Evolutionary conservation across 345 rosid species (phyloP).

Genomic region (Bruguiera sexangula): DNA sequence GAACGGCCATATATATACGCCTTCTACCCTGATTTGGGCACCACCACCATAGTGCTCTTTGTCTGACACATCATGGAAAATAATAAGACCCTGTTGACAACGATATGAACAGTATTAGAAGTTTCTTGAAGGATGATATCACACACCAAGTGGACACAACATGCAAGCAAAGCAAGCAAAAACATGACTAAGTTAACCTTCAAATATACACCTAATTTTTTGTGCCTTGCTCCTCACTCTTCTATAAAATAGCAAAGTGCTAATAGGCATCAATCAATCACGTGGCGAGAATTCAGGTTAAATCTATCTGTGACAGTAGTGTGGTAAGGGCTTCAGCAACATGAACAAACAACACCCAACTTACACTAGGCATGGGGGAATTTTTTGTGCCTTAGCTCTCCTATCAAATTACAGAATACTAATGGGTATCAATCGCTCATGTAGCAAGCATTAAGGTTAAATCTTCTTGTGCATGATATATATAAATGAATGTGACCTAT

Average conservation of each 20-base stretch:
- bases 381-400: too few species aligned
- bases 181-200: too few species aligned
- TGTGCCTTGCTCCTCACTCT: too few species aligned
- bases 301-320: neutral
- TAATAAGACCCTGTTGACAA: conserved; percentile 76
- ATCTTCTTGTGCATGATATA: too few species aligned
- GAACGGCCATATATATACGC: conserved; percentile 99
- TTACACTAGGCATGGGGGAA: neutral
- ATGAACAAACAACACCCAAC: neutral
- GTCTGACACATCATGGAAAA: conserved; percentile 93
- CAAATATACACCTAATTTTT: too few species aligned
- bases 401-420: too few species aligned
- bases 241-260: neutral
- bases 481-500: too few species aligned
- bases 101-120: conserved; percentile 12
- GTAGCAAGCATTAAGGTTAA: too few species aligned
- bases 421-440: too few species aligned
- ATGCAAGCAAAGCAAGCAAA: conserved; percentile 1
- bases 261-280: neutral
- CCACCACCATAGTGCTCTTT: conserved; percentile 88
- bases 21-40: conserved; percentile 91
- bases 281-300: too few species aligned
- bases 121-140: neutral
- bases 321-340: neutral
- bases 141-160: neutral